phyloP scores from a whole-genome alignment of 2,329 filamentous ascomycete genomes.

The Raffaelea ambrosiae region DNA sequence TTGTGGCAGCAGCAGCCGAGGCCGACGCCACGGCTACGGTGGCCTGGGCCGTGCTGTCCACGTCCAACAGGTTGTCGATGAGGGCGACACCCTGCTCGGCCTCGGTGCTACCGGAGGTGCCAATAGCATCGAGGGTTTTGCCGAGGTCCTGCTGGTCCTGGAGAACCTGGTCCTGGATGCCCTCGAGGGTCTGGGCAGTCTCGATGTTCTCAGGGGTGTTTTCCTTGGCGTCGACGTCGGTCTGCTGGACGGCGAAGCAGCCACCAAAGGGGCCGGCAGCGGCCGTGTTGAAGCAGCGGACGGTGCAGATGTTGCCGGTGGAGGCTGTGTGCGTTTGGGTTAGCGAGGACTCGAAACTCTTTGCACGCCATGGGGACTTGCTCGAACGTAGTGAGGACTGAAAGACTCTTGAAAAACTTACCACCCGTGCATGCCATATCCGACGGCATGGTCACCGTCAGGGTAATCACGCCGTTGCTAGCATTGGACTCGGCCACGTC shows the following conservation, averaged over 20 bases:
- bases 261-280: conserved; percentile 38
- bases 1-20: neutral
- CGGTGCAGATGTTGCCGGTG: conserved; percentile 48
- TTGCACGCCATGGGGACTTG: too few species aligned
- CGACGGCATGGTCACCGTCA: conserved; percentile 43
- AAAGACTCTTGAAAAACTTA: too few species aligned
- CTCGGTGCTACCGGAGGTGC: conserved; percentile 24
- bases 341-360: too few species aligned
- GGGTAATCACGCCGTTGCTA: conserved; percentile 37
- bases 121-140: conserved; percentile 36
- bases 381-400: too few species aligned
- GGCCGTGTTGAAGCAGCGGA: conserved; percentile 47
- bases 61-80: conserved; percentile 20
- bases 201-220: conserved; percentile 37
- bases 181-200: conserved; percentile 35
- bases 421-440: conserved; percentile 40
- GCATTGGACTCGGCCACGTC: conserved; percentile 32
- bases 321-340: conserved; percentile 29
- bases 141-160: conserved; percentile 42
- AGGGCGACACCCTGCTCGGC: conserved; percentile 21
- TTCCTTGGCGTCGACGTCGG: conserved; percentile 29
- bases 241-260: conserved; percentile 49
- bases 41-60: conserved; percentile 14
- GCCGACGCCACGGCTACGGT: conserved; percentile 11
- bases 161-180: conserved; percentile 37